Base-by-base conservation (phyloP, 345 rosid species). In the Populus tremula region DNA sequence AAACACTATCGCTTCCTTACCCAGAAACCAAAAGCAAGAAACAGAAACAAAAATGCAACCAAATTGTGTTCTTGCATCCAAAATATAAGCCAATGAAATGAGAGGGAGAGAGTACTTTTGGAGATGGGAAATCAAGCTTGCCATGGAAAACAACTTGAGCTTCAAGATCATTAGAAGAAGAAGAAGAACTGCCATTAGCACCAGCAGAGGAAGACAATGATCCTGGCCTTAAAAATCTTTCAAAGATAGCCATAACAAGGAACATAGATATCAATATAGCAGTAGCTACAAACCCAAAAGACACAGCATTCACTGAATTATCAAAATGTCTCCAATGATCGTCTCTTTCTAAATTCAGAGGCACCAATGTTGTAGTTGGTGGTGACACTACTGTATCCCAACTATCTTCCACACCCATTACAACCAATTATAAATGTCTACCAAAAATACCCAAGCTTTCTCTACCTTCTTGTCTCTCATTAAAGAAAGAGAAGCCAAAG, bases 241-340 rank as follows among this genome's bases (percentile, higher is more conserved):
- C 84, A 39, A 77, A 81, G 72, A 81, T 81, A 56, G 84, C 84
- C 75, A 81, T 81, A n/a, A 77, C 78, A 36, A 81, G 71, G 71
- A 81, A 81, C 81, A 77, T 81, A 10, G 84, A 81, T 16, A 81
- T 77, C 4, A 81, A 70, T 68, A 81, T 67, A 70, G 84, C 84
- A 25, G 84, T 81, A 49, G 84, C 84, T 1, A 81, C 84, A 43
- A 81, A 81, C 62, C 84, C 84, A 77, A 77, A 81, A 13, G 84
- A 81, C 21, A 81, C 81, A 20, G 84, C 84, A 47, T 82, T 77
- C 38, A 74, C 78, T 12, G 84, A 82, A 63, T 77, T 77, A 62
- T 82, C 81, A 56, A 77, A 82, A 74, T 77, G 84, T 69, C 78
- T 74, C 78, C 81, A 78, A 2, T 77, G 81, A 12, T 74, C 81